These are phyloP conservation scores for Boletales sp. DNA, from an alignment of 768 basidiomycete species.

Conservation along the genomic window DNA sequence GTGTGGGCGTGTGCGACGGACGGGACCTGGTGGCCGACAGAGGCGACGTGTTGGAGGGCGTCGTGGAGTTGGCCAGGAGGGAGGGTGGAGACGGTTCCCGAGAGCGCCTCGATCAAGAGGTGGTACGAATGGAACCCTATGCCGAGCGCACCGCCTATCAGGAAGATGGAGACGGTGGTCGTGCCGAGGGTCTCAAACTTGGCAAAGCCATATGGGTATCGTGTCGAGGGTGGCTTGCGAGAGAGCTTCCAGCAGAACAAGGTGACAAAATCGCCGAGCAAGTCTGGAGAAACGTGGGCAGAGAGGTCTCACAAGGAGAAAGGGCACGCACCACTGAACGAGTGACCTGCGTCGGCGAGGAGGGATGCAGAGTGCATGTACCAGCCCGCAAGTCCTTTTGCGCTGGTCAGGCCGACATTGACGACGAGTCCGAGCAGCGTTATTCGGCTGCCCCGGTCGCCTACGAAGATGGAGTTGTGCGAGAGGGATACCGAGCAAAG, in stretches of 20 bases:
- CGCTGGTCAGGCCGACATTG: slow-evolving; percentile 76
- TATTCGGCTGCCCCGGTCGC: slow-evolving; percentile 77
- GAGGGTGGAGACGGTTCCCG: slow-evolving; percentile 59
- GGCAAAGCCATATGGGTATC: slow-evolving; percentile 85
- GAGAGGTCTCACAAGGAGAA: not conserved
- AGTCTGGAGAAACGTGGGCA: slow-evolving; percentile 43
- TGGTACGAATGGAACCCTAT: slow-evolving; percentile 90
- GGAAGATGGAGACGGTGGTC: slow-evolving; percentile 80
- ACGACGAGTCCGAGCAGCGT: slow-evolving; percentile 81
- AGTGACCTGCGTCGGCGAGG: slow-evolving; percentile 93
- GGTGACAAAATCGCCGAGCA: slow-evolving; percentile 89
- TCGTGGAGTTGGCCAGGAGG: slow-evolving; percentile 63
- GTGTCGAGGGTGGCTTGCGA: slow-evolving; percentile 70
- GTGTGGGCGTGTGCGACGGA: slow-evolving; percentile 51
- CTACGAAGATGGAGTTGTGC: slow-evolving; percentile 31
- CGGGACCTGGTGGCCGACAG: slow-evolving; percentile 53
- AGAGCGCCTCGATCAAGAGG: slow-evolving; percentile 71
- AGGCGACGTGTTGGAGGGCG: slow-evolving; percentile 53
- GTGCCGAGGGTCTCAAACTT: slow-evolving; percentile 97
- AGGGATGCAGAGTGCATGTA: slow-evolving; percentile 87
- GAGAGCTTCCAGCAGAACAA: slow-evolving; percentile 86
- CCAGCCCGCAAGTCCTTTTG: slow-evolving; percentile 88
- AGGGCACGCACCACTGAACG: slow-evolving; percentile 66
- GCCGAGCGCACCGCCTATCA: slow-evolving; percentile 79
- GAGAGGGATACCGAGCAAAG: not conserved